Conservation (phyloP, 495 filamentous ascomycete species). For the Chaetomium tenue region DNA sequence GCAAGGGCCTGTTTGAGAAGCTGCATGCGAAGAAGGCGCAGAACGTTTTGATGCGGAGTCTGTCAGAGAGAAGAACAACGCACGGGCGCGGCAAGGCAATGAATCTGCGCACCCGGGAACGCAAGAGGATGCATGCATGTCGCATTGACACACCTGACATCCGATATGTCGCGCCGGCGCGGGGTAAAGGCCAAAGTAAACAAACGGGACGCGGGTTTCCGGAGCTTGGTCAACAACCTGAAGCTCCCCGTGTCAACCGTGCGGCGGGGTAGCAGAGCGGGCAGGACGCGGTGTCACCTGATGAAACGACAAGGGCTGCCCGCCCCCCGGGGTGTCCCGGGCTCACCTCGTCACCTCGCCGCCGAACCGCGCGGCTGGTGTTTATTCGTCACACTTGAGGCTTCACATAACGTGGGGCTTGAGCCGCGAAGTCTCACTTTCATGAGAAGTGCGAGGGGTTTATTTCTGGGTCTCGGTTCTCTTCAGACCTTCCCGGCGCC, state of each 20-base stretch:
- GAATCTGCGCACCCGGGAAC: not conserved
- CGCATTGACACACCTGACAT: constrained; percentile 15
- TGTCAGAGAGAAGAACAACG: not conserved
- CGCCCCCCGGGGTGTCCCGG: constrained; percentile 4
- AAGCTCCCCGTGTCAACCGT: constrained; percentile 9
- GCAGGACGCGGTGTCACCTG: constrained; percentile 26
- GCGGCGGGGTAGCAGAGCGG: constrained; percentile 25
- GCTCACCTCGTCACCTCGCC: constrained; percentile 8
- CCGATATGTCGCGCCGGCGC: not conserved
- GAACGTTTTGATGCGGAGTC: constrained; percentile 9
- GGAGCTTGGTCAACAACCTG: constrained; percentile 20
- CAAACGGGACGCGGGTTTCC: constrained; percentile 17
- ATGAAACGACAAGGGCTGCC: constrained; percentile 8
- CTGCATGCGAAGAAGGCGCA: constrained; percentile 23
- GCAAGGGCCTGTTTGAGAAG: constrained; percentile 28
- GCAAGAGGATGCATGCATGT: constrained; percentile 4
- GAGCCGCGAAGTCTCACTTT: not conserved
- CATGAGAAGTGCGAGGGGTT: not conserved
- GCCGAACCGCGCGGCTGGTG: not conserved
- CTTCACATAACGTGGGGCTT: not conserved
- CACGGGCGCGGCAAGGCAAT: constrained; percentile 9
- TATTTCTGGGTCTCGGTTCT: not conserved
- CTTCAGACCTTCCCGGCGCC: not conserved
- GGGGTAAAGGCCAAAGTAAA: constrained; percentile 25
- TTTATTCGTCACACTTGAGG: constrained; percentile 9